Evolutionary conservation across 768 basidiomycete genomes (phyloP).

Genomic region (Pleurotus sapidus): DNA sequence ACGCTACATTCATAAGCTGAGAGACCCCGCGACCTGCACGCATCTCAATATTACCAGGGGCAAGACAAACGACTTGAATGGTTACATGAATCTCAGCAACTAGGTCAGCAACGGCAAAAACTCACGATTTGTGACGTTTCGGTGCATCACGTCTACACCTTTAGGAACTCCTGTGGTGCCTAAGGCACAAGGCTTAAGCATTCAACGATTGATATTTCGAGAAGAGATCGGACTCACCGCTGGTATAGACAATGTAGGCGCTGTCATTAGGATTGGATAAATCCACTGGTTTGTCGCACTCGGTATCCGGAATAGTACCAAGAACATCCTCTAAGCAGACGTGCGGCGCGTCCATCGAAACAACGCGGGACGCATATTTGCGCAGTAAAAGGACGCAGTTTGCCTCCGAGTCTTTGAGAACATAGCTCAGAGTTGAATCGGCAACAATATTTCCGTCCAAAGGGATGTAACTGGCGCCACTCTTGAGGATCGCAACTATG

Average conservation of each 20-base stretch:
- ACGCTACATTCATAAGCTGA: slow-evolving; percentile 61
- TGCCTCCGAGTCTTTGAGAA: slow-evolving; percentile 35
- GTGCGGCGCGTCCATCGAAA: neutral
- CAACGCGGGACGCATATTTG: neutral
- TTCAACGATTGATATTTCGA: too few species aligned
- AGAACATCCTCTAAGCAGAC: neutral
- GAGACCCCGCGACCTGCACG: slow-evolving; percentile 51
- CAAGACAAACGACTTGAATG: neutral
- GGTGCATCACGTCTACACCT: slow-evolving; percentile 43
- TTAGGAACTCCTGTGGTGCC: slow-evolving; percentile 23
- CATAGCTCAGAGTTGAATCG: slow-evolving; percentile 37
- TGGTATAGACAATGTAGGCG: slow-evolving; percentile 50
- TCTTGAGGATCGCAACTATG: slow-evolving; percentile 43
- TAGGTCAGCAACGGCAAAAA: slow-evolving; percentile 13
- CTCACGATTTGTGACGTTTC: slow-evolving; percentile 31
- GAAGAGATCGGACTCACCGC: neutral
- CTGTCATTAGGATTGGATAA: slow-evolving; percentile 19
- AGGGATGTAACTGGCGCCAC: slow-evolving; percentile 45
- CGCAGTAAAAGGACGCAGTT: slow-evolving; percentile 29
- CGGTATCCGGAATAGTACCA: neutral
- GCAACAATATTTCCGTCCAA: slow-evolving; percentile 45
- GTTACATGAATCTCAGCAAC: neutral
- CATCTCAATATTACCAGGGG: slow-evolving; percentile 57
- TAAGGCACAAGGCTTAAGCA: slow-evolving; percentile 12
- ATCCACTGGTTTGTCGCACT: slow-evolving; percentile 12